Percentiles rank a stretch among this genome's conserved stretches.
These are phyloP conservation scores for Eucalyptus curtisii DNA, from an alignment of 345 rosid species.

Conservation along the genomic window DNA sequence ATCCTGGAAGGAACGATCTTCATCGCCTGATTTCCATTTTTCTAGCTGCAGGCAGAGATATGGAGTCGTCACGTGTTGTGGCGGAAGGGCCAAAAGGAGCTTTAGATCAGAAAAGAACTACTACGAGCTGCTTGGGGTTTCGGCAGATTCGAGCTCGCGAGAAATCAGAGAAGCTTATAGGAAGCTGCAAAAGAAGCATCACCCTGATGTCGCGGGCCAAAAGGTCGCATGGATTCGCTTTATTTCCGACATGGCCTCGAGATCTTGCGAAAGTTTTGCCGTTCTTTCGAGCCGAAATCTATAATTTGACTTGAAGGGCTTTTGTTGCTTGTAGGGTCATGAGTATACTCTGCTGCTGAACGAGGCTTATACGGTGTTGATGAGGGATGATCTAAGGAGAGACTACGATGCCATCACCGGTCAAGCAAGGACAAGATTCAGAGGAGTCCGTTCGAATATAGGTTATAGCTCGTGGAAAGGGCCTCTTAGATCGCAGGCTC, in stretches of 20 bases:
- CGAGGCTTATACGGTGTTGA: slow-evolving; percentile 39
- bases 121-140: slow-evolving; percentile 45
- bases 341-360: slow-evolving; percentile 30
- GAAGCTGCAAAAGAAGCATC: slow-evolving; percentile 51
- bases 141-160: slow-evolving; percentile 20
- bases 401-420: slow-evolving; percentile 32
- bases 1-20: not conserved
- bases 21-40: not conserved
- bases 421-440: slow-evolving; percentile 1
- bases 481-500: slow-evolving; percentile 36
- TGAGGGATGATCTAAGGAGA: slow-evolving; percentile 23
- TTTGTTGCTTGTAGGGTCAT: slow-evolving; percentile 16
- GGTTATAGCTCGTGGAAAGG: slow-evolving; percentile 56
- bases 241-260: not conserved
- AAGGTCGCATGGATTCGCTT: slow-evolving; percentile 9
- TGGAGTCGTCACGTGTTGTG: slow-evolving; percentile 14
- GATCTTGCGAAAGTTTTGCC: not conserved
- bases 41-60: not conserved
- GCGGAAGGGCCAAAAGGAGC: not conserved
- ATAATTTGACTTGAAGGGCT: not conserved
- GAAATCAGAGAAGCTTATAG: slow-evolving; percentile 49
- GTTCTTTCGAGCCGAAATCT: not conserved
- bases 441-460: not conserved
- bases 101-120: slow-evolving; percentile 17
- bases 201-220: slow-evolving; percentile 56